Evolutionary conservation across 805 yeast species (phyloP).

Genomic region (Metschnikowia hibisci): DNA sequence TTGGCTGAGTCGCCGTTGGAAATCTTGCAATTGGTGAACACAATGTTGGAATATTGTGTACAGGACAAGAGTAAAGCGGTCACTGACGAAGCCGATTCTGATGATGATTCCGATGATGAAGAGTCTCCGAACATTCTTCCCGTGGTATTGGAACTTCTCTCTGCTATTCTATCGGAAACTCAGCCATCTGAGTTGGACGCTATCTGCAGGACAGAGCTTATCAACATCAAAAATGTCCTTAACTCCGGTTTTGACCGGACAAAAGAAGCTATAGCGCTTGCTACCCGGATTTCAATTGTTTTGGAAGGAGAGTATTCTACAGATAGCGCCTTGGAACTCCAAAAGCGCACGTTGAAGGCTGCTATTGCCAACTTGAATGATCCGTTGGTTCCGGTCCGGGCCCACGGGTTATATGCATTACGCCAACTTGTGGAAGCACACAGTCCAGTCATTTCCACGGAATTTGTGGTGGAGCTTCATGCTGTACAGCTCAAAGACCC

Average conservation of each 20-base stretch:
- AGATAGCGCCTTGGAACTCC: slow-evolving; percentile 24
- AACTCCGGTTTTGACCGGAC: slow-evolving; percentile 7
- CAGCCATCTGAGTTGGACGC: slow-evolving; percentile 23
- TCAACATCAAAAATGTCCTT: slow-evolving; percentile 24
- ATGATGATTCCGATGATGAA: slow-evolving; percentile 28
- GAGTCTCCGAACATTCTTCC: slow-evolving; percentile 23
- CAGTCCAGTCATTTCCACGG: slow-evolving; percentile 49
- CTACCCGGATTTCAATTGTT: slow-evolving; percentile 26
- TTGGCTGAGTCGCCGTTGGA: slow-evolving; percentile 55
- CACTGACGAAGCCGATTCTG: slow-evolving; percentile 7
- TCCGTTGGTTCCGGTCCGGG: slow-evolving; percentile 78
- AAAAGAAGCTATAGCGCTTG: slow-evolving; percentile 21
- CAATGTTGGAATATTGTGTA: slow-evolving; percentile 15
- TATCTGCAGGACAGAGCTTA: slow-evolving; percentile 26
- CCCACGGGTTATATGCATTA: slow-evolving; percentile 72
- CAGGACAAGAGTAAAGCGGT: slow-evolving; percentile 1
- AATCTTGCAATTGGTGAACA: slow-evolving; percentile 41
- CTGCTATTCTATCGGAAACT: slow-evolving; percentile 35
- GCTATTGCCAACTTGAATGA: slow-evolving; percentile 72
- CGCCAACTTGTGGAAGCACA: slow-evolving; percentile 49
- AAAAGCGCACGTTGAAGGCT: slow-evolving; percentile 43
- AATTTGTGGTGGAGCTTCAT: slow-evolving; percentile 58
- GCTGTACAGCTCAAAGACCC: slow-evolving; percentile 62
- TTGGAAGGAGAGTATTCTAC: slow-evolving; percentile 26
- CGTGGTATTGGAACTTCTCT: slow-evolving; percentile 31